Conservation (phyloP, 805 yeast genomes). For the Sugiyamaella boreocaroliniensis region DNA sequence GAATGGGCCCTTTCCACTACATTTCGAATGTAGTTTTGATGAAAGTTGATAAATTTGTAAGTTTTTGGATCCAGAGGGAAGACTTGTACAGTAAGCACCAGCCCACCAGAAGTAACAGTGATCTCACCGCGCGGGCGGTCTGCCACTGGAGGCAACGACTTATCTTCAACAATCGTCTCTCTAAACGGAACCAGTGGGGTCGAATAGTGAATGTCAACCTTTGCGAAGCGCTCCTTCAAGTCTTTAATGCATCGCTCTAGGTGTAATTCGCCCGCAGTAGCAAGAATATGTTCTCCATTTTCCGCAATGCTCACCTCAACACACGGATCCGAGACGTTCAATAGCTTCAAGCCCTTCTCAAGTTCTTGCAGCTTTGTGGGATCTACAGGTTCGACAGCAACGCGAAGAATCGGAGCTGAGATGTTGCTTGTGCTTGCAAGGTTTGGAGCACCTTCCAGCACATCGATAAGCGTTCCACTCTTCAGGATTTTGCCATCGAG, state of each 20-base stretch:
- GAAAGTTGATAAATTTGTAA: neutral
- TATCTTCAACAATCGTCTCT: conserved; percentile 60
- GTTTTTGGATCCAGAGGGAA: conserved; percentile 39
- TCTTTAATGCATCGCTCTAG: conserved; percentile 92
- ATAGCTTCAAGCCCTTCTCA: conserved; percentile 67
- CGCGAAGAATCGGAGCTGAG: conserved; percentile 87
- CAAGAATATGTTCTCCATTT: conserved; percentile 86
- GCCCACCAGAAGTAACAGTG: conserved; percentile 46
- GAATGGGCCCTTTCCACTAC: neutral
- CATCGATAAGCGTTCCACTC: conserved; percentile 72
- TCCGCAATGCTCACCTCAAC: conserved; percentile 81
- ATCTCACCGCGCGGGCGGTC: conserved; percentile 24
- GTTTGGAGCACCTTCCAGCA: conserved; percentile 56
- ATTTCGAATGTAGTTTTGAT: neutral
- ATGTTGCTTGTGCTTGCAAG: conserved; percentile 68
- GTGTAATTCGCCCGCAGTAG: conserved; percentile 96
- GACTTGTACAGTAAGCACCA: conserved; percentile 37
- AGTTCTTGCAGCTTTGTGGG: conserved; percentile 72
- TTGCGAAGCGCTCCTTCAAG: conserved; percentile 83
- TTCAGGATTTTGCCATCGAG: conserved; percentile 75
- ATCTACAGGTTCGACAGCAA: conserved; percentile 90
- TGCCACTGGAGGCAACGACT: conserved; percentile 35
- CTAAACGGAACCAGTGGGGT: conserved; percentile 93
- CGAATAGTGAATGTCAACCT: conserved; percentile 76
- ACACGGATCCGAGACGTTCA: conserved; percentile 91